Evolutionary conservation across 2,329 filamentous ascomycete species (phyloP), one percentile per base, ranked within the genome.

Genomic region (Fusarium goolgardi): DNA sequence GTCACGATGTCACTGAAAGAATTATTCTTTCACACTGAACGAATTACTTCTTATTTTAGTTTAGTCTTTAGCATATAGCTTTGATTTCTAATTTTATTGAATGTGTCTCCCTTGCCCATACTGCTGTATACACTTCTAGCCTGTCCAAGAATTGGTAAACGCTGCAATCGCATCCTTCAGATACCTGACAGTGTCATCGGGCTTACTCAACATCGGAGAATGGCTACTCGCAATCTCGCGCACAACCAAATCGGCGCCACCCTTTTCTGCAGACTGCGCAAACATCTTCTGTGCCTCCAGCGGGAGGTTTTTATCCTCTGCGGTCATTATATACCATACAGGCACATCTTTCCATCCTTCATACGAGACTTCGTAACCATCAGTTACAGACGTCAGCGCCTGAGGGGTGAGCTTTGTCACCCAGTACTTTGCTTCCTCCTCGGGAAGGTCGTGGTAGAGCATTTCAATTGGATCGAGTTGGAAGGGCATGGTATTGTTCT

Each of bases 371-470:
- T 85, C 81, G 0, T 79, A 79, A 1, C 81, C 83, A 35, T 83
- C 80, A 6, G 78, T 80, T n/a, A 85, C 67, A 1, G 82, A 70
- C 47, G 81, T 82, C 10, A 83, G 69, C 5, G 78, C 78, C 21
- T 85, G 82, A 0, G 65, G 69, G 0, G 70, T 75, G 7, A 86
- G 80, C 59, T 80, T 77, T 0, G 70, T 71, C 2, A 78, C 77
- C 81, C 83, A 84, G 40, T 75, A 74, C 5, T 79, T 73, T 0
- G 75, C 81, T 52, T 86, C 83, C 1, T 81, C 78, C 1, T 63
- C 70, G 0, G 82, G 76, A 1, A 86, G 59, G 70, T 86, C 84
- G 61, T 85, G 82, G 59, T 86, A 86, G 58, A 86, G 82, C 3
- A 85, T 63, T 8, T 83, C 74, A 9, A 77, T 65, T 0, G 81